Base-by-base conservation (phyloP, 768 basidiomycete species). In the Austroboletus eburneus region DNA sequence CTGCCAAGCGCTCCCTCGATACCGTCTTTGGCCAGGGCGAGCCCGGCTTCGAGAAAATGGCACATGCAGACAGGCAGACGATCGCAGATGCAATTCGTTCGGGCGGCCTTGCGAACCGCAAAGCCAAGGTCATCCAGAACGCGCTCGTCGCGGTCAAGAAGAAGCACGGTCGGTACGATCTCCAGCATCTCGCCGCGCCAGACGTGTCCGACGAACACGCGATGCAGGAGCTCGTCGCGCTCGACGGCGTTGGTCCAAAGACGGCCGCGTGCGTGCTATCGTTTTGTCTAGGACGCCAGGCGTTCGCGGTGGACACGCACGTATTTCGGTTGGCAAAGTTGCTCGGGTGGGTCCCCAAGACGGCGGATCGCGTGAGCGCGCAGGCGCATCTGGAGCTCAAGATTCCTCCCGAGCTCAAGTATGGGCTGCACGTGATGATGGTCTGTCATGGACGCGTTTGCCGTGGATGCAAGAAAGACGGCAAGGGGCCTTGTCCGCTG, bases 281-380 rank as follows among this genome's bases (percentile, higher is more conserved):
- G 20, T 80, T 83, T 58, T 80, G 78, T 51, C 67, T 83, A 7
- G 79, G 75, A 5, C 68, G 81, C n/a, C 69, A 77, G 37, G 76
- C 78, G 0, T 82, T 83, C 46, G 78, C 81, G 1, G 81, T 83
- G 40, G 81, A 83, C 49, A 83, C 81, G 8, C 80, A 82, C 50
- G 75, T 83, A 21, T 82, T 73, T 54, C 68, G 80, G 13, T 58
- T 81, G 45, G 73, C 72, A 59, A 76, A 66, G 42, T 46, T 81
- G 43, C 39, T 63, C 17, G 70, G 69, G 4, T 73, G 72, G 72
- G 68, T 72, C n/a, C 72, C 72, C 3, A 39, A 54, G 42, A 55
- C 46, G 21, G 74, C 78, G 14, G 72, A 79, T 55, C 61, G 77
- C 1, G 70, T 82, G 2, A 67, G 68, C 5, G 69, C 81, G 1